phyloP scores from a whole-genome alignment of 1,284 basidiomycete genomes.

The Polyporus tsugae region DNA sequence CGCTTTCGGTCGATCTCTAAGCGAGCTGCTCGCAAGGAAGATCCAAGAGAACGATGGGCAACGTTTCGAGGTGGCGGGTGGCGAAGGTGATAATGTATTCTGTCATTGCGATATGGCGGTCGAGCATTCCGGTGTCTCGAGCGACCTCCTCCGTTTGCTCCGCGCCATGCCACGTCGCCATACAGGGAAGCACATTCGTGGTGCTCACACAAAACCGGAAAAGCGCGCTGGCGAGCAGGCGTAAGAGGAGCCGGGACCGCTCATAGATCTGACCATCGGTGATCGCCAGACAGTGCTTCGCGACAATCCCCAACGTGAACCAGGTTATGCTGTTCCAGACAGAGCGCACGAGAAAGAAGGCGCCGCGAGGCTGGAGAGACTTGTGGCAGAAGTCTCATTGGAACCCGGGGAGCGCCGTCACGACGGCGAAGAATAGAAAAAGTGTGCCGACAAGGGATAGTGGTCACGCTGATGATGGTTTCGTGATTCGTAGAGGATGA shows the following conservation, averaged over 20 bases:
- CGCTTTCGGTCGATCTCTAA: background rate
- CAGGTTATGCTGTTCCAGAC: slow-evolving; percentile 1
- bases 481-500: slow-evolving; percentile 31
- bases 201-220: slow-evolving; percentile 14
- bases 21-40: background rate
- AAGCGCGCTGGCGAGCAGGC: background rate
- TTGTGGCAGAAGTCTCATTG: slow-evolving; percentile 28
- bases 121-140: slow-evolving; percentile 12
- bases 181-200: slow-evolving; percentile 11
- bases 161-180: slow-evolving; percentile 24
- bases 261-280: slow-evolving; percentile 18
- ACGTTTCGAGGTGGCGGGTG: slow-evolving; percentile 10
- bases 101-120: slow-evolving; percentile 23
- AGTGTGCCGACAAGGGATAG: slow-evolving; percentile 17
- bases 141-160: slow-evolving; percentile 25
- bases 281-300: slow-evolving; percentile 6
- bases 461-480: slow-evolving; percentile 26
- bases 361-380: slow-evolving; percentile 29
- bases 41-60: background rate
- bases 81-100: slow-evolving; percentile 28
- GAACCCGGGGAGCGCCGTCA: slow-evolving; percentile 28
- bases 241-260: slow-evolving; percentile 7
- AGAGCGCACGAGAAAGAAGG: slow-evolving; percentile 19
- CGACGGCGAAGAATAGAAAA: slow-evolving; percentile 14
- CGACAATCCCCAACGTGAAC: background rate